These are phyloP conservation scores for Cryptococcus depauperatus DNA, from an alignment of 1,284 basidiomycete genomes.

Conservation along the genomic window DNA sequence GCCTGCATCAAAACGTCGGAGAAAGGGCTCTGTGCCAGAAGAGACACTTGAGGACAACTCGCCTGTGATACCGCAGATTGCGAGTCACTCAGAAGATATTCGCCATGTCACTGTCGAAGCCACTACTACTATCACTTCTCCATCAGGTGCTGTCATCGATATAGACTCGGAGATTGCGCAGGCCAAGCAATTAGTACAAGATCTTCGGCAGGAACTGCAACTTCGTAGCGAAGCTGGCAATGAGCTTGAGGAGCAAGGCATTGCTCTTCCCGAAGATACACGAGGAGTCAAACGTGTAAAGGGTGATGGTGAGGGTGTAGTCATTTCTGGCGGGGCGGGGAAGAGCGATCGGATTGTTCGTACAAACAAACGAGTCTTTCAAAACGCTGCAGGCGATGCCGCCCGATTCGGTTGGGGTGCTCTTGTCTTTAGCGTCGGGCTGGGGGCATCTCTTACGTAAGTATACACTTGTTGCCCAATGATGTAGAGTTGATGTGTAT, in stretches of 20 bases:
- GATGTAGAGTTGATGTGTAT: too few species aligned
- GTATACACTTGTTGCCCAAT: conserved; percentile 1
- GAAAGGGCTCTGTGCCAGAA: conserved; percentile 12
- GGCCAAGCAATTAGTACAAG: conserved; percentile 41
- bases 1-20: conserved; percentile 33
- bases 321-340: conserved; percentile 23
- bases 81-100: conserved; percentile 5
- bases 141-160: conserved; percentile 26
- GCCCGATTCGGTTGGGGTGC: conserved; percentile 38
- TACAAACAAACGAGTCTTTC: conserved; percentile 35
- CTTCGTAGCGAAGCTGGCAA: conserved; percentile 36
- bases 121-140: conserved; percentile 39
- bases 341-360: conserved; percentile 29
- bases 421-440: conserved; percentile 40
- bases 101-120: conserved; percentile 37
- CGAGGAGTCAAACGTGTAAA: conserved; percentile 37
- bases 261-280: conserved; percentile 19
- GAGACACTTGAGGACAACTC: not conserved
- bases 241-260: conserved; percentile 35
- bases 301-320: conserved; percentile 29
- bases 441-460: conserved; percentile 26
- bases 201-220: conserved; percentile 37
- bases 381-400: conserved; percentile 7
- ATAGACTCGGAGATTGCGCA: conserved; percentile 42
- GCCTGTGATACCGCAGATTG: too few species aligned